These are phyloP conservation scores for Typha latifolia DNA, from an alignment of 176 grass and related monocot species.

Conservation along the genomic window DNA sequence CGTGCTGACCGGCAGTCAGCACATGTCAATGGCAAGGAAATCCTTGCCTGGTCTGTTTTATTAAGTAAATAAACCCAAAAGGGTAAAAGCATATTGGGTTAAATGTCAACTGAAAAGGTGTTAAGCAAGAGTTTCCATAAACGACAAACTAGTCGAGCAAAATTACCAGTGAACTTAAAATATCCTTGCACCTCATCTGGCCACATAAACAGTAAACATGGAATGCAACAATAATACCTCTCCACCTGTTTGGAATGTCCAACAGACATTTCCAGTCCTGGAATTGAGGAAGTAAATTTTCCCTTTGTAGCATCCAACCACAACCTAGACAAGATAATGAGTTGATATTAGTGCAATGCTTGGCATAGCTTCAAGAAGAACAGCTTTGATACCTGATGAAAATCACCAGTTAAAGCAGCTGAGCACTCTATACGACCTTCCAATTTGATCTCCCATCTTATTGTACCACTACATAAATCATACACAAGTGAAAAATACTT, in stretches of 20 bases:
- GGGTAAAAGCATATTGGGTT: too few species aligned
- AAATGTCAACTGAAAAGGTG: too few species aligned
- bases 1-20: too few species aligned
- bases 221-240: slow-evolving; percentile 36
- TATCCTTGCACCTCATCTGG: not conserved
- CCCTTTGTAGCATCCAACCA: slow-evolving; percentile 86
- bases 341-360: slow-evolving; percentile 16
- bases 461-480: slow-evolving; percentile 42
- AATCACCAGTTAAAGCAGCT: slow-evolving; percentile 69
- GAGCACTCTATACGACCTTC: slow-evolving; percentile 77
- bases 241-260: slow-evolving; percentile 77
- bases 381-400: slow-evolving; percentile 45
- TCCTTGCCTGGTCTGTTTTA: too few species aligned
- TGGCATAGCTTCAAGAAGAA: slow-evolving; percentile 4
- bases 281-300: slow-evolving; percentile 87
- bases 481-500: slow-evolving; percentile 1
- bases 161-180: too few species aligned
- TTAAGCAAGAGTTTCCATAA: too few species aligned
- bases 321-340: slow-evolving; percentile 44
- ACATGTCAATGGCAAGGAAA: too few species aligned
- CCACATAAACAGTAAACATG: not conserved
- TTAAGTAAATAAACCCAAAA: too few species aligned
- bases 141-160: too few species aligned
- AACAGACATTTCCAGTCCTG: slow-evolving; percentile 44
- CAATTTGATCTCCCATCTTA: slow-evolving; percentile 70